Base-by-base conservation (phyloP, 164 flowering plant genomes). In the Vitis cinerea region DNA sequence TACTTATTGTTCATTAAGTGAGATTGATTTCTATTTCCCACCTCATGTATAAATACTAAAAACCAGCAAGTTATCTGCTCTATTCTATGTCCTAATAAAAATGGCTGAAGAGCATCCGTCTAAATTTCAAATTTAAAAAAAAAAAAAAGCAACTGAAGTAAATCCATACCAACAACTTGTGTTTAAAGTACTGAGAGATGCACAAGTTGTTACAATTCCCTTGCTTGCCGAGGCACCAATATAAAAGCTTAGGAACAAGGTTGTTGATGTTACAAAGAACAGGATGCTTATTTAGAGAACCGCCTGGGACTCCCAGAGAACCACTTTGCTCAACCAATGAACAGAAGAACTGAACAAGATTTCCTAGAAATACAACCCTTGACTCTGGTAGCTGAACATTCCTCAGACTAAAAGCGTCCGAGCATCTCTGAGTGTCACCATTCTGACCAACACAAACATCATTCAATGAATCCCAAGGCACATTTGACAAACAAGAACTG, bases 161-260 rank as follows among this genome's bases (percentile, higher is more conserved):
- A 69, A 17, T 29, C 11, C 85, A 7, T 86, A 94, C 97, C 97
- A 94, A 57, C 49, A 88, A 73, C 80, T 94, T 94, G 79, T 92
- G 98, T 64, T 81, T 84, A 72, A 88, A 80, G 80, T 92, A 94
- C 17, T 70, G 83, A 72, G 76, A 73, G 63, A 81, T 77, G 71
- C 66, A 59, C 10, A 12, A 44, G 16, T 75, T 53, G 50, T 59
- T 65, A 69, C 11, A 50, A 61, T 64, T 65, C 68, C 68, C 76
- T 64, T 69, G 73, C 74, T 78, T 67, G 50, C 70, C 61, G 63
- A 83, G 86, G 74, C 93, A 85, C 86, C 93, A 88, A 56, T 37
- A 13, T 12, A 82, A 62, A 68, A 94, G 69, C 75, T 63, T 77
- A 3, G 97, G 93, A 57, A 89, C 68, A 64, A 90, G 79, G 44